Evolutionary conservation across 2,329 filamentous ascomycete genomes (phyloP).

Genomic region (Nemania diffusa): DNA sequence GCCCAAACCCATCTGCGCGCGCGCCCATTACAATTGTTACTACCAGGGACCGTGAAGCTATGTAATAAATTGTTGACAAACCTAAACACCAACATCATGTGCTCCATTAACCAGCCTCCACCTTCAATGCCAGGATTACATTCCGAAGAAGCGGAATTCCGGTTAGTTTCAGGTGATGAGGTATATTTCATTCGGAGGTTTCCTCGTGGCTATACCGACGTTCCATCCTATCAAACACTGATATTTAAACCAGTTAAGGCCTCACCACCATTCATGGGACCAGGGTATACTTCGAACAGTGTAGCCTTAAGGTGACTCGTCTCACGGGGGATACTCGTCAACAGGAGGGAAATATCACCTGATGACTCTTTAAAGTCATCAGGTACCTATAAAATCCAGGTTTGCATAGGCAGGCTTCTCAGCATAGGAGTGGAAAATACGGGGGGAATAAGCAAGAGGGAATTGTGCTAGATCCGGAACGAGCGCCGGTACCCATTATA

Average conservation of each 20-base stretch:
- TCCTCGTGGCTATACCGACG: not conserved
- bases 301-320: not conserved
- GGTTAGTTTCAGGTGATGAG: not conserved
- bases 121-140: not conserved
- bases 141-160: not conserved
- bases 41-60: not conserved
- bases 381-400: not conserved
- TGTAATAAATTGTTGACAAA: not conserved
- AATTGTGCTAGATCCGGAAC: not conserved
- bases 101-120: not conserved
- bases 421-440: not conserved
- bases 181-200: not conserved
- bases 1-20: not conserved
- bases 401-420: too few relatives aligned
- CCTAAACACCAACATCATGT: not conserved
- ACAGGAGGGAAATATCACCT: not conserved
- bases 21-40: not conserved
- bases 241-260: not conserved
- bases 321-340: not conserved
- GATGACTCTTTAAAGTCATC: not conserved
- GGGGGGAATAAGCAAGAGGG: not conserved
- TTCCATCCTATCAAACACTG: not conserved
- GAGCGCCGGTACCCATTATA: not conserved
- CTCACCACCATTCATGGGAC: not conserved
- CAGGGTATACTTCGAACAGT: not conserved